Conservation (phyloP, 169 alveolate species). For the Plasmodium vinckei region DNA sequence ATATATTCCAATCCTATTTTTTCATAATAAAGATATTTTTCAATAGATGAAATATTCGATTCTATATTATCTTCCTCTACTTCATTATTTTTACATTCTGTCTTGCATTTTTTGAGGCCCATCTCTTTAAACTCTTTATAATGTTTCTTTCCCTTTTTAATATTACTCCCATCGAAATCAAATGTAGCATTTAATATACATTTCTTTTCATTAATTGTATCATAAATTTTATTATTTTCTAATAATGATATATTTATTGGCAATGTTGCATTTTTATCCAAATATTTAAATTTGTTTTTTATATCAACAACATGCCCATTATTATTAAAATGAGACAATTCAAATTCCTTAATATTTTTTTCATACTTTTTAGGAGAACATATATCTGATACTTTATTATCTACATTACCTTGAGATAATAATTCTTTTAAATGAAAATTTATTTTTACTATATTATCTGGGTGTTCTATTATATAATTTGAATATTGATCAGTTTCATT, state of each 20-base stretch:
- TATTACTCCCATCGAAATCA: background rate
- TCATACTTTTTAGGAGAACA: conserved; percentile 65
- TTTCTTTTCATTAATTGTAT: background rate
- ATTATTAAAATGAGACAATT: background rate
- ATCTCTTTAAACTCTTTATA: background rate
- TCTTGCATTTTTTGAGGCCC: background rate
- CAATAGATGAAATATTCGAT: conserved; percentile 62
- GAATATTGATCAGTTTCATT: conserved; percentile 36
- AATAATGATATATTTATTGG: background rate
- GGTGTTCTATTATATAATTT: conserved; percentile 84
- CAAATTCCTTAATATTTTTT: background rate
- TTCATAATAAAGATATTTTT: conserved; percentile 86
- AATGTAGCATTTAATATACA: no score
- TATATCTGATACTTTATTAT: conserved; percentile 86
- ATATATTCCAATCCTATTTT: conserved; percentile 87
- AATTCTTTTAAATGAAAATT: conserved; percentile 48
- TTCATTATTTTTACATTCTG: background rate
- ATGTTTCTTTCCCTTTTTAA: background rate
- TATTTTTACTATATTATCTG: conserved; percentile 62
- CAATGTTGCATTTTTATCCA: background rate
- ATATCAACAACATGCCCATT: background rate
- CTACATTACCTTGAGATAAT: conserved; percentile 88
- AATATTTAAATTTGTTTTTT: background rate
- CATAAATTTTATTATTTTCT: background rate
- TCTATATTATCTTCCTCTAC: background rate